Conservation (phyloP, 2,329 filamentous ascomycete genomes). For the Neofusicoccum parvum region DNA sequence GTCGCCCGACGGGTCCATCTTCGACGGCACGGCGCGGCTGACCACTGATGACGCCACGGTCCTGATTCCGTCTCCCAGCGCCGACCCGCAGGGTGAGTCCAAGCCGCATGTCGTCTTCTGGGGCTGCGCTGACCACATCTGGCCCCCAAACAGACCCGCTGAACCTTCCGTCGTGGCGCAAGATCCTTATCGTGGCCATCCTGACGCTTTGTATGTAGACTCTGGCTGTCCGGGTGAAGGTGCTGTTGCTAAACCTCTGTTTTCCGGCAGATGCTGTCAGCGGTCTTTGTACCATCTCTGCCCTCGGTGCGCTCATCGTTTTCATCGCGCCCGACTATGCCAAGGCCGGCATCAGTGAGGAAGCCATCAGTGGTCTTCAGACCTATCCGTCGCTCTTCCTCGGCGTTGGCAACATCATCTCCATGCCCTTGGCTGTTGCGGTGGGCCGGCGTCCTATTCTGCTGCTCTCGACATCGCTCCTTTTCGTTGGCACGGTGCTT, state of each 20-base stretch:
- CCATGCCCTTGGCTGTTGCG: constrained; percentile 29
- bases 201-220: constrained; percentile 20
- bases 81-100: constrained; percentile 18
- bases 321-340: constrained; percentile 20
- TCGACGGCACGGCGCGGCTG: constrained; percentile 20
- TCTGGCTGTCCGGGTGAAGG: background rate
- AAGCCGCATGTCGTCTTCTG: background rate
- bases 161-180: constrained; percentile 16
- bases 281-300: constrained; percentile 19
- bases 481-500: constrained; percentile 18
- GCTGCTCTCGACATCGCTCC: constrained; percentile 19
- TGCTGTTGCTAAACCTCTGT: background rate
- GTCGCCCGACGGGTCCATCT: background rate
- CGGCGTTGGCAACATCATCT: constrained; percentile 28
- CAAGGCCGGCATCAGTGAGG: constrained; percentile 22
- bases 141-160: constrained; percentile 19
- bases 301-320: constrained; percentile 21
- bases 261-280: constrained; percentile 12
- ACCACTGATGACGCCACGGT: constrained; percentile 11
- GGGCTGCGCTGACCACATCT: background rate
- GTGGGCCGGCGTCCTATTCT: constrained; percentile 29
- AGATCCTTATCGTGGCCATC: constrained; percentile 20
- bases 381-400: constrained; percentile 32
- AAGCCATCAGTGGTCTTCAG: constrained; percentile 25
- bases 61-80: constrained; percentile 18